Conservation (phyloP, 345 rosid species). For the Odontarrhena argentea region DNA sequence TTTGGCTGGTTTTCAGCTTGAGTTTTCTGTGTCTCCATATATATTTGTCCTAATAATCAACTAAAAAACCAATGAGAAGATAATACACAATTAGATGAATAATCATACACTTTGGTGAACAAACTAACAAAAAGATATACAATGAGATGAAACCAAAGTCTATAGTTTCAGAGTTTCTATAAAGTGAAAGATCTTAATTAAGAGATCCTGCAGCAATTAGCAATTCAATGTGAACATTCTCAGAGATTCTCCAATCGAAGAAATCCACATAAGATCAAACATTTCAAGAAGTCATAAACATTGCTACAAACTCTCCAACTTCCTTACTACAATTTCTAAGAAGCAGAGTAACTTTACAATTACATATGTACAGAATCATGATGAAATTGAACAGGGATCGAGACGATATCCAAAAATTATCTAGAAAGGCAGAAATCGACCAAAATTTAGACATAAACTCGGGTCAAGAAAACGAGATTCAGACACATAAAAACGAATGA, state of each 20-base stretch:
- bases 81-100: neutral
- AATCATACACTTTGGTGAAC: neutral
- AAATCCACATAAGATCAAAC: neutral
- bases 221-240: neutral
- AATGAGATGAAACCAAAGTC: conserved; percentile 2
- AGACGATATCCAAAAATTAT: neutral
- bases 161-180: neutral
- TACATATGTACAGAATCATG: neutral
- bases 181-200: conserved; percentile 1
- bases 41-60: neutral
- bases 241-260: neutral
- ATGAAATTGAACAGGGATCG: conserved; percentile 3
- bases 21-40: conserved; percentile 50
- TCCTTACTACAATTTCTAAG: neutral
- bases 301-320: neutral
- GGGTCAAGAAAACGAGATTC: neutral
- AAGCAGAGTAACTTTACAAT: neutral
- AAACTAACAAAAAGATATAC: neutral
- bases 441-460: neutral
- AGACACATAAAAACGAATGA: neutral
- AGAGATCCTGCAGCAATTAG: neutral
- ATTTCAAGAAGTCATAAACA: neutral
- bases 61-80: conserved; percentile 1
- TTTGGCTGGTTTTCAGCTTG: conserved; percentile 41
- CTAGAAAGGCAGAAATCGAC: neutral